phyloP scores from a whole-genome alignment of 441 rosid species.

The Cnidoscolus chayamansa region DNA sequence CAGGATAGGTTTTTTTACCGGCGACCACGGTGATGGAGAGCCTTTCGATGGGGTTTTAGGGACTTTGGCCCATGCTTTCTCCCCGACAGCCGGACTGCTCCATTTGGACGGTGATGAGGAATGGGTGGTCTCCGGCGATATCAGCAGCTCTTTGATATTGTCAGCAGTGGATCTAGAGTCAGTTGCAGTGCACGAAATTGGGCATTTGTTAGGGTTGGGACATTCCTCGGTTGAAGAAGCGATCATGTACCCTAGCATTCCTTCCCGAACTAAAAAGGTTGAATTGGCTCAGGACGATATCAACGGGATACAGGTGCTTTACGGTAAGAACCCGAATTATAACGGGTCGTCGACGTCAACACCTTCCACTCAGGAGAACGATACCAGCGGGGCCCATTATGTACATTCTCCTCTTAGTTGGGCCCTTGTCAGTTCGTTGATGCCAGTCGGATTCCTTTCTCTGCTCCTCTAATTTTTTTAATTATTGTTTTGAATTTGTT shows the following conservation, averaged over 20 bases:
- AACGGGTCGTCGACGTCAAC: slow-evolving; percentile 36
- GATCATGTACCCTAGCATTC: slow-evolving; percentile 74
- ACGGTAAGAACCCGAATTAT: slow-evolving; percentile 66
- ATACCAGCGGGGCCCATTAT: slow-evolving; percentile 31
- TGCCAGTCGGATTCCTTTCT: slow-evolving; percentile 41
- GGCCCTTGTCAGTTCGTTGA: slow-evolving; percentile 23
- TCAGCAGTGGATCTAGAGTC: slow-evolving; percentile 81
- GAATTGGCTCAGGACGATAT: slow-evolving; percentile 60
- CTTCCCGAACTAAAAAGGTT: slow-evolving; percentile 52
- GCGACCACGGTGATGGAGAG: slow-evolving; percentile 85
- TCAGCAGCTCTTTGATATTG: slow-evolving; percentile 17
- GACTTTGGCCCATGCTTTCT: slow-evolving; percentile 85
- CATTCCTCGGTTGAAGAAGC: slow-evolving; percentile 65
- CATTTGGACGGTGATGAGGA: slow-evolving; percentile 72
- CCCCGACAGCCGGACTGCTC: slow-evolving; percentile 69
- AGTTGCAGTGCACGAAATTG: slow-evolving; percentile 88
- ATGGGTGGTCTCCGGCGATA: slow-evolving; percentile 60
- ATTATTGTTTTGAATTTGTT: neutral
- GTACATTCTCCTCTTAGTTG: neutral
- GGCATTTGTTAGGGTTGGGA: slow-evolving; percentile 80
- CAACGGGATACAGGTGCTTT: slow-evolving; percentile 58
- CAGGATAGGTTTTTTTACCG: slow-evolving; percentile 57
- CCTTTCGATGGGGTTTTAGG: slow-evolving; percentile 79
- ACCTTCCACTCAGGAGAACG: slow-evolving; percentile 41
- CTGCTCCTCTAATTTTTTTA: slow-evolving; percentile 23